A percentile compares a stretch with the other conserved stretches of the same genome.
Conservation (phyloP, 192 early-diverging fungal genomes). For the Entomortierella lignicola region DNA sequence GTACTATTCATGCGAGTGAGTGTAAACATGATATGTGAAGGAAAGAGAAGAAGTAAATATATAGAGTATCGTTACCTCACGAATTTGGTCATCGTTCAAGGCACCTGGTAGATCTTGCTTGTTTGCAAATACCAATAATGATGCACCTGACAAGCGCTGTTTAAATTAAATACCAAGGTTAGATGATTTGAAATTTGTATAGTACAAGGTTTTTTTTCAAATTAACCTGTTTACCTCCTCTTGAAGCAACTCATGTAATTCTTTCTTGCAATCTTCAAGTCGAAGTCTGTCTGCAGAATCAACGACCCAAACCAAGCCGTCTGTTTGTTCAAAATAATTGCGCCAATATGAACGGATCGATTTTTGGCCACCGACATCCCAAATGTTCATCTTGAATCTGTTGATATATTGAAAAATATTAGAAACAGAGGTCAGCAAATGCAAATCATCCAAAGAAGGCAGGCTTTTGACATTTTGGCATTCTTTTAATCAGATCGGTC, state of each 20-base stretch:
- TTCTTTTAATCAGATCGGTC: slow-evolving; percentile 1
- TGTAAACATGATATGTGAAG: too few relatives aligned
- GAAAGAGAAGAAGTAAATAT: background rate
- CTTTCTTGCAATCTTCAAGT: slow-evolving; percentile 82
- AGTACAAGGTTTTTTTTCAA: too few relatives aligned
- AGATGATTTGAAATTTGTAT: background rate
- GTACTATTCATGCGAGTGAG: too few relatives aligned
- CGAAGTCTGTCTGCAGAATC: slow-evolving; percentile 91
- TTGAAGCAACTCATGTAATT: slow-evolving; percentile 81
- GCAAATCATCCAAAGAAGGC: background rate
- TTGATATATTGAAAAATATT: background rate
- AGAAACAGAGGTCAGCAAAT: too few relatives aligned
- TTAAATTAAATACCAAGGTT: background rate
- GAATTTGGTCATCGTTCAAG: slow-evolving; percentile 75
- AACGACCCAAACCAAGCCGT: slow-evolving; percentile 98
- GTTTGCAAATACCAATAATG: slow-evolving; percentile 95
- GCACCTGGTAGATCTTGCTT: slow-evolving; percentile 97
- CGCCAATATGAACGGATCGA: slow-evolving; percentile 98
- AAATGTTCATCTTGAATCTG: slow-evolving; percentile 89
- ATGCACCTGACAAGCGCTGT: slow-evolving; percentile 91
- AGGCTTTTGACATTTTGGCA: background rate
- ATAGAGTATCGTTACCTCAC: slow-evolving; percentile 57
- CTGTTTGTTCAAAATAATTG: slow-evolving; percentile 99
- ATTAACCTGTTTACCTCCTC: slow-evolving; percentile 74
- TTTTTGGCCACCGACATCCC: slow-evolving; percentile 98